Conservation (phyloP, 768 basidiomycete species). For the Tylopilus intermedius region DNA sequence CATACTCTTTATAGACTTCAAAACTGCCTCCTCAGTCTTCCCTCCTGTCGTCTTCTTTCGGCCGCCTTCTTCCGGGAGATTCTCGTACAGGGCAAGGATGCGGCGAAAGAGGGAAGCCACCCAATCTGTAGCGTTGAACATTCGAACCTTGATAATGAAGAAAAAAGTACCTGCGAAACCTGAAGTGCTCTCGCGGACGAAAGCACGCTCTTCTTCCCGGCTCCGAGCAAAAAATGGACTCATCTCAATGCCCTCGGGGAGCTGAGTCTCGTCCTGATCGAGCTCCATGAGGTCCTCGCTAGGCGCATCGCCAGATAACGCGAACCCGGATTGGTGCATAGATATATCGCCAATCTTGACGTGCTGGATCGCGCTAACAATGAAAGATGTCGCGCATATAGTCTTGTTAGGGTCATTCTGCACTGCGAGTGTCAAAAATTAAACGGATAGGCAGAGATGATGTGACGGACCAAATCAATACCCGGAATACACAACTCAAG, state of each 20-base stretch:
- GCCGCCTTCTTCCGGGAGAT: constrained; percentile 93
- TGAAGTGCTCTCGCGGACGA: constrained; percentile 74
- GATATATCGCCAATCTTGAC: constrained; percentile 77
- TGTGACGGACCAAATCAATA: constrained; percentile 68
- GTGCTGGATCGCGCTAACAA: constrained; percentile 65
- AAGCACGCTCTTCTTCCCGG: constrained; percentile 62
- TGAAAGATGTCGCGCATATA: constrained; percentile 74
- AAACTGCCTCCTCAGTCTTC: constrained; percentile 68
- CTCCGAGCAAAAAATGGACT: constrained; percentile 38
- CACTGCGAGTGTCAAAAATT: neutral
- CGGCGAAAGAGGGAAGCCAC: constrained; percentile 72
- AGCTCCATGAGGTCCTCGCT: constrained; percentile 52
- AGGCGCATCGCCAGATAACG: constrained; percentile 50
- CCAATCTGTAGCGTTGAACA: constrained; percentile 53
- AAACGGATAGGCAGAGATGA: neutral
- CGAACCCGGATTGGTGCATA: constrained; percentile 50
- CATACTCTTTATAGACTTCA: constrained; percentile 76
- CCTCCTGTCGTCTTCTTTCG: constrained; percentile 80
- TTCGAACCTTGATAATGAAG: neutral
- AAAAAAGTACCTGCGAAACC: constrained; percentile 60
- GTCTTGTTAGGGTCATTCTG: constrained; percentile 83
- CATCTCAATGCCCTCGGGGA: constrained; percentile 48
- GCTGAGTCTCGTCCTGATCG: constrained; percentile 39
- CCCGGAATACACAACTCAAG: constrained; percentile 88
- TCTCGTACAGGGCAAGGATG: constrained; percentile 80